These are phyloP conservation scores for Flaveria sonorensis DNA, from an alignment of 129 eudicot genomes.

Conservation along the genomic window DNA sequence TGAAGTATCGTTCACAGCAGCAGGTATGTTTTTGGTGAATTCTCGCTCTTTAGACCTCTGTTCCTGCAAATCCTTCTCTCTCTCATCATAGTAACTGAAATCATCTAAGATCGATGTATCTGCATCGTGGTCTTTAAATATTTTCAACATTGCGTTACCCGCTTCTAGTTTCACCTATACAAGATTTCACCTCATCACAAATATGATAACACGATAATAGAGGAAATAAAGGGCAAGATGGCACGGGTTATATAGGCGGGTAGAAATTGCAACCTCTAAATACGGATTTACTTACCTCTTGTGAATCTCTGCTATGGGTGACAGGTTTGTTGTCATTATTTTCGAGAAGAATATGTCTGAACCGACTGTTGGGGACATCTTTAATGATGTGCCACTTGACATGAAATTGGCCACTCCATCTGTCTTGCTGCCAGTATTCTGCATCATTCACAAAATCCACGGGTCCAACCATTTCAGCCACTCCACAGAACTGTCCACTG, in stretches of 20 bases:
- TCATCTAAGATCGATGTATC: slow-evolving; percentile 71
- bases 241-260: background rate
- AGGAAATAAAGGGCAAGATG: background rate
- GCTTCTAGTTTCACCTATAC: slow-evolving; percentile 73
- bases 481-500: slow-evolving; percentile 94
- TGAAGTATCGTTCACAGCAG: slow-evolving; percentile 38
- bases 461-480: slow-evolving; percentile 93
- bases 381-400: slow-evolving; percentile 89
- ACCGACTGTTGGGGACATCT: slow-evolving; percentile 84
- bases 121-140: slow-evolving; percentile 71
- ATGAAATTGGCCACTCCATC: slow-evolving; percentile 96
- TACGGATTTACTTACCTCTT: slow-evolving; percentile 57
- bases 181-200: background rate
- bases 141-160: slow-evolving; percentile 73
- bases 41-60: slow-evolving; percentile 64
- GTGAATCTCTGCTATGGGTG: slow-evolving; percentile 96
- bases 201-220: background rate
- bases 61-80: slow-evolving; percentile 74
- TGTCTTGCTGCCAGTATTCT: slow-evolving; percentile 96
- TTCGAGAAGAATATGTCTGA: slow-evolving; percentile 87
- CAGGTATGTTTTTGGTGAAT: slow-evolving; percentile 39
- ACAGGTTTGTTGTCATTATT: slow-evolving; percentile 94
- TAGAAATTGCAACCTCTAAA: background rate
- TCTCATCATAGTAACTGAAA: slow-evolving; percentile 69
- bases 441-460: slow-evolving; percentile 88